Base-by-base conservation (phyloP, 805 yeast genomes). In the Candida ovalis region DNA sequence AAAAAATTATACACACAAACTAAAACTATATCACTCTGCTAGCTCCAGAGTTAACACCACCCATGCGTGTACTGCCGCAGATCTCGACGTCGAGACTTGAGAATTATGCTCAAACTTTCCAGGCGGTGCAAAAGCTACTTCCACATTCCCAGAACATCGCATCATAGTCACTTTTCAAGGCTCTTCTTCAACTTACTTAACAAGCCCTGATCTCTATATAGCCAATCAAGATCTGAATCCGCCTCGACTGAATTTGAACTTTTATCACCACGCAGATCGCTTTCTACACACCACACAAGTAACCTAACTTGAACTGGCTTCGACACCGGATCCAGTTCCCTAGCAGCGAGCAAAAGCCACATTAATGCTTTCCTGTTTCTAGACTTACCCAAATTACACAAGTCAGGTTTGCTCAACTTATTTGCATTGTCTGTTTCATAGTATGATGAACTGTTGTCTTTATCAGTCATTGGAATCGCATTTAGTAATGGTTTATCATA, bases 281-380 rank as follows among this genome's bases (percentile, higher is more conserved):
- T 40, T 33, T 64, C 66, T 3, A 64, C 54, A 28, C 54, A 43
- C 49, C 61, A 52, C 1, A 65, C 41, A 19, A 63, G 40, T 2
- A 62, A 23, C n/a, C 46, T 49, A 2, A 58, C 58, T 44, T 66
- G 68, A 2, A 54, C 42, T 1, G 67, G 63, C 18, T 59, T 60
- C 9, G 54, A 48, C 8, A 33, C 49, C 2, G 66, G 65, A 43
- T 75, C 74, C 86, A 96, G 82, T 60, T 86, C 87, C 47, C 78
- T 78, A 6, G 89, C 84, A 0, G 96, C 83, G 24, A 90, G 62
- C 24, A 90, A 62, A 54, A 77, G 75, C 88, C 96, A 90, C 25
- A 91, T 72, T 0, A 88, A 80, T 1, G 90, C 80, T 61, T 89
- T 89, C 46, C 97, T 75, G 44, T 67, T 67, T 49, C 96, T 71